Percentiles rank a stretch among this genome's conserved stretches.
Conservation (phyloP, 306 rosid species). For the Mimosa bimucronata region DNA sequence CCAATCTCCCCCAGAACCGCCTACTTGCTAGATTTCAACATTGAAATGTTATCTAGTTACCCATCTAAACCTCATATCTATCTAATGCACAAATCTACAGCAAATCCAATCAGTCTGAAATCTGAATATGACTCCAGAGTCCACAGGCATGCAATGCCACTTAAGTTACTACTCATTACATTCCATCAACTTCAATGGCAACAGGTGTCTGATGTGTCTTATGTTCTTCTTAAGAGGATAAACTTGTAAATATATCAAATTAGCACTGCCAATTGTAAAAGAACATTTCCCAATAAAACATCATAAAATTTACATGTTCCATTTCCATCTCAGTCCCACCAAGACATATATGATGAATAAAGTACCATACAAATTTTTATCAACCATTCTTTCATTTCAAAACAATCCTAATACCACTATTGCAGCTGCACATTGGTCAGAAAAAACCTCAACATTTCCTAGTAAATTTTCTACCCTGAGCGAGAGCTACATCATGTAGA, state of each 20-base stretch:
- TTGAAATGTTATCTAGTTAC: constrained; percentile 10
- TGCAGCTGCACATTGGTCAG: not conserved
- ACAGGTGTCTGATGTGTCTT: constrained; percentile 12
- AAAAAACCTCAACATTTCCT: constrained; percentile 18
- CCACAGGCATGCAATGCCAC: constrained; percentile 9
- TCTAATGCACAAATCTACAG: constrained; percentile 6
- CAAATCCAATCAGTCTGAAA: not conserved
- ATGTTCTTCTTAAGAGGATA: not conserved
- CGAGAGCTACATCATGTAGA: not conserved
- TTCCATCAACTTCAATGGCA: not conserved
- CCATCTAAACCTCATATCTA: constrained; percentile 2
- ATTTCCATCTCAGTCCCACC: constrained; percentile 7
- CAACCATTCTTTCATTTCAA: not conserved
- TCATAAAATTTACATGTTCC: constrained; percentile 1
- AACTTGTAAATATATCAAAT: constrained; percentile 10
- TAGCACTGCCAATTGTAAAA: constrained; percentile 7
- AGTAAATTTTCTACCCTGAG: not conserved
- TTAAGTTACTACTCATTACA: not conserved
- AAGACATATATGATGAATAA: constrained; percentile 4
- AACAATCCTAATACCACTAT: not conserved
- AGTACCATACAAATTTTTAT: not conserved
- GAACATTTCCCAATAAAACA: constrained; percentile 4
- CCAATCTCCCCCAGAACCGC: constrained; percentile 8
- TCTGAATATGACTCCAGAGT: constrained; percentile 5
- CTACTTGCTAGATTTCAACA: constrained; percentile 11